Evolutionary conservation across 2,329 filamentous ascomycete species (phyloP).

Genomic region (Phialophora expanda): DNA sequence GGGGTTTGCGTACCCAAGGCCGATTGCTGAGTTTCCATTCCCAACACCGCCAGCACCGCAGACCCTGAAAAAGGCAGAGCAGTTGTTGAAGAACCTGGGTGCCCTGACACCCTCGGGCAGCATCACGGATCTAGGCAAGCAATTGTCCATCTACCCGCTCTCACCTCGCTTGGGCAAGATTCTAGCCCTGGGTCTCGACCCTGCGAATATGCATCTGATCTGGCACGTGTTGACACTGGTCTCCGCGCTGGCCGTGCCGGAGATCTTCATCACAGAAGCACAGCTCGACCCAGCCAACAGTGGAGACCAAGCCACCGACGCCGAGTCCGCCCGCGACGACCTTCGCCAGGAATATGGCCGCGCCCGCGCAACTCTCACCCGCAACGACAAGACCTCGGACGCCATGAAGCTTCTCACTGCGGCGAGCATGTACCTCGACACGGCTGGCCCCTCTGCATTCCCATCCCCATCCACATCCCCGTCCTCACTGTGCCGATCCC

Average conservation of each 20-base stretch:
- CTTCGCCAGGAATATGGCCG: conserved; percentile 69
- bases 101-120: conserved; percentile 73
- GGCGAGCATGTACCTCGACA: conserved; percentile 78
- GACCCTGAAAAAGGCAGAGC: conserved; percentile 81
- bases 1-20: conserved; percentile 84
- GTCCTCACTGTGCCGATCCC: conserved; percentile 71
- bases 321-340: conserved; percentile 67
- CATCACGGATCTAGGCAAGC: conserved; percentile 77
- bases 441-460: conserved; percentile 41
- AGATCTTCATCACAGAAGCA: conserved; percentile 82
- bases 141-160: conserved; percentile 86
- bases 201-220: conserved; percentile 68
- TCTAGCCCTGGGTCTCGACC: conserved; percentile 79
- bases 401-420: conserved; percentile 89
- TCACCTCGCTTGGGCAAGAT: conserved; percentile 91
- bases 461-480: neutral
- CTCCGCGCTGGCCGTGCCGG: conserved; percentile 83
- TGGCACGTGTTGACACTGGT: conserved; percentile 88
- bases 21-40: conserved; percentile 90
- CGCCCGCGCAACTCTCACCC: conserved; percentile 78
- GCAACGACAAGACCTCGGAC: conserved; percentile 81
- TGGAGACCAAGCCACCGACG: conserved; percentile 45
- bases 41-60: conserved; percentile 83
- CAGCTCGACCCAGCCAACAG: conserved; percentile 68
- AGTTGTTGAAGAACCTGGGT: conserved; percentile 81